These are phyloP conservation scores for Suillus subaureus DNA, from an alignment of 768 basidiomycete species.

Conservation along the genomic window DNA sequence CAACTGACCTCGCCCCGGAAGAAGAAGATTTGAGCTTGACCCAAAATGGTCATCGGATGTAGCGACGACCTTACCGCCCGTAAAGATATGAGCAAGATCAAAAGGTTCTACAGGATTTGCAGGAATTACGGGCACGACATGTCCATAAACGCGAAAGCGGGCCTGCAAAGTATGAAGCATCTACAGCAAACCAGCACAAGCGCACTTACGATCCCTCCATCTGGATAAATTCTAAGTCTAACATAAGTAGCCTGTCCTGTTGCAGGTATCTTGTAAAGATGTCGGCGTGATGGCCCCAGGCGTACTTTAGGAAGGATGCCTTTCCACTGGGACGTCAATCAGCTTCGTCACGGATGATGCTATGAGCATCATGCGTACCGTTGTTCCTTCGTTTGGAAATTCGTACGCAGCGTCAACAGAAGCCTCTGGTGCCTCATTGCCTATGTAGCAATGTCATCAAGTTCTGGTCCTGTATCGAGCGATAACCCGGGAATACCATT, in stretches of 20 bases:
- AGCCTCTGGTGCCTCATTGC: conserved; percentile 85
- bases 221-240: conserved; percentile 94
- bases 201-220: conserved; percentile 84
- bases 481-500: conserved; percentile 53
- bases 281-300: conserved; percentile 84
- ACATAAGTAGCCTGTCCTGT: conserved; percentile 69
- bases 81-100: conserved; percentile 89
- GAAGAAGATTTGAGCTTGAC: conserved; percentile 86
- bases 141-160: conserved; percentile 89
- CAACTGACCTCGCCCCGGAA: conserved; percentile 77
- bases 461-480: conserved; percentile 5
- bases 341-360: neutral
- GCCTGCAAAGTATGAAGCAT: conserved; percentile 51
- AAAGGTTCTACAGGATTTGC: conserved; percentile 49
- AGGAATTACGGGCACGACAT: conserved; percentile 68
- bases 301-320: conserved; percentile 75
- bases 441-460: conserved; percentile 35
- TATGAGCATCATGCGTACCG: conserved; percentile 43
- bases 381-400: conserved; percentile 49
- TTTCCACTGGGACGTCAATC: conserved; percentile 58
- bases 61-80: conserved; percentile 81
- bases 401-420: conserved; percentile 67
- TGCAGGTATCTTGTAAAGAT: conserved; percentile 76
- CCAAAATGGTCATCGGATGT: conserved; percentile 97
- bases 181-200: neutral